Base-by-base conservation (phyloP, 495 filamentous ascomycete species). In the Cetradonia linearis region DNA sequence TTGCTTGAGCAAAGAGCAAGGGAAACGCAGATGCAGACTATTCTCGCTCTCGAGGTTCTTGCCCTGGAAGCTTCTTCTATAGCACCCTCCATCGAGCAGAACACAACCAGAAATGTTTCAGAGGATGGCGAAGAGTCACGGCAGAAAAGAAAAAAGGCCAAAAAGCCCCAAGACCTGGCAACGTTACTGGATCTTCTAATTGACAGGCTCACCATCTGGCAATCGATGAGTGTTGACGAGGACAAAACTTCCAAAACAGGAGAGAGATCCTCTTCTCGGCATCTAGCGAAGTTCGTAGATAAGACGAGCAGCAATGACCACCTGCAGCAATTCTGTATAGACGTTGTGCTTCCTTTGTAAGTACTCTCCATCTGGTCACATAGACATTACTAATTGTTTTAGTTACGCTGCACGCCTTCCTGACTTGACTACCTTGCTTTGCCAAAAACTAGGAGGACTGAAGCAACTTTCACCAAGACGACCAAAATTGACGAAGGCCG, bases 121-220 rank as follows among this genome's bases (percentile, higher is more conserved):
- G 67, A 70, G 54, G 63, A 70, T 57, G 66, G 66, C 14, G 66
- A 65, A 8, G 58, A 38, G 16, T 55, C 40, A 38, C 44, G 53
- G 40, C 67, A 53, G 50, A 54, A 10, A 50, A 74, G 63, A 37
- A 69, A 70, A 44, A 69, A 70, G 30, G 59, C 71, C 2, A 84
- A 82, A 67, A 83, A 80, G 61, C 59, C 66, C 0, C 79, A 80
- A 59, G 78, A 88, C 67, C 69, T 86, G 20, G 73, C 75, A 30
- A 70, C 84, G 1, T 77, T 91, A 25, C 76, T 98, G 9, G 92
- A 97, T 65, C 73, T 95, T 5, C 83, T 95, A 54, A 80, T 95
- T 13, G 94, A 98, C 69, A 83, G 90, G 37, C 76, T 98, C 27
- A 94, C 90, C 68, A 98, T 98, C 42, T 98, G 94, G 94, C 91